Conservation (phyloP, 1,139 yeast genomes). For the Chernovozyma sophiae-reginae region DNA sequence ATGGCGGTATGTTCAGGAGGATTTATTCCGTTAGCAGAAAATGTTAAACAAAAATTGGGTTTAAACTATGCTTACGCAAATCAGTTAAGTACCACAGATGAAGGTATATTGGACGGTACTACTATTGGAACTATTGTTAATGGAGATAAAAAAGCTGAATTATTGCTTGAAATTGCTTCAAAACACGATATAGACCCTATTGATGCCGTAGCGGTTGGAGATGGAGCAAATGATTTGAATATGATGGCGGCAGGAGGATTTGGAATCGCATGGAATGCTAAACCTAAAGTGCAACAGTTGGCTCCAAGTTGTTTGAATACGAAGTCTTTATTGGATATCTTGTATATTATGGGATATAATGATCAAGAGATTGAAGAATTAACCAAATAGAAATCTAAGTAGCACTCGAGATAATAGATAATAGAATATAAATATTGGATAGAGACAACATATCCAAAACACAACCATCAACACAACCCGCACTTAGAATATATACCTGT, state of each 20-base stretch:
- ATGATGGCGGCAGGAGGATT: conserved; percentile 94
- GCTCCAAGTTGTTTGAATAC: conserved; percentile 86
- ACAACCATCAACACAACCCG: no score
- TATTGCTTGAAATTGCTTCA: conserved; percentile 63
- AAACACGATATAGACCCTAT: conserved; percentile 56
- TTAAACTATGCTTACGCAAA: conserved; percentile 92
- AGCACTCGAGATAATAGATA: no score
- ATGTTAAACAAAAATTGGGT: conserved; percentile 62
- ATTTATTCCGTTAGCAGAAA: conserved; percentile 80
- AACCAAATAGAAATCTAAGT: conserved; percentile 10
- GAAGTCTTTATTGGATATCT: conserved; percentile 60
- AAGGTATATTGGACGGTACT: conserved; percentile 50
- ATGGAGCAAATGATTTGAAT: conserved; percentile 91
- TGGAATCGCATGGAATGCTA: conserved; percentile 97
- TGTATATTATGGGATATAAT: conserved; percentile 76
- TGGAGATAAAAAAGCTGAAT: conserved; percentile 75
- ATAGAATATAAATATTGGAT: no score
- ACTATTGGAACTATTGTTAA: conserved; percentile 78
- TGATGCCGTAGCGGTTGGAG: conserved; percentile 84
- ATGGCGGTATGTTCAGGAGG: conserved; percentile 95
- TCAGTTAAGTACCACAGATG: conserved; percentile 50
- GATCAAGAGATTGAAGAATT: conserved; percentile 50
- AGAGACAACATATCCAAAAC: no score
- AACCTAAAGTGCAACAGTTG: conserved; percentile 76
- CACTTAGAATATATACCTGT: no score